phyloP scores from a whole-genome alignment of 106 monocot genomes.

The Allium fistulosum region DNA sequence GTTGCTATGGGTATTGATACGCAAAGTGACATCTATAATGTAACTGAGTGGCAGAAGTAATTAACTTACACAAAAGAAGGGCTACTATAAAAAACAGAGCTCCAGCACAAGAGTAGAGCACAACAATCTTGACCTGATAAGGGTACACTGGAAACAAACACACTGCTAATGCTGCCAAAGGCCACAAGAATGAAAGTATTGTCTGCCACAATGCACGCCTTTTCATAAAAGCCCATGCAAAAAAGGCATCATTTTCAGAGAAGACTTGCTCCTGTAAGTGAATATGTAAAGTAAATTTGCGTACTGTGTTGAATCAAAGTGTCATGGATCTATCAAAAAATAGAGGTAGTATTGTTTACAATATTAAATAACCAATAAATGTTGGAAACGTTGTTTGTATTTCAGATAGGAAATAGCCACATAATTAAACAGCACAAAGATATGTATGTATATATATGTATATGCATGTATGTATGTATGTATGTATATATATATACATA shows the following conservation, averaged over 20 bases:
- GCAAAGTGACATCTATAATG: no score
- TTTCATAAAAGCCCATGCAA: conserved; percentile 98
- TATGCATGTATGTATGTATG: no score
- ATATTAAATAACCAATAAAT: no score
- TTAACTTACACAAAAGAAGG: conserved; percentile 66
- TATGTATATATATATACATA: no score
- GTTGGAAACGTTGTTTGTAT: no score
- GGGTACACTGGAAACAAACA: conserved; percentile 98
- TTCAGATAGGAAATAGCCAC: no score
- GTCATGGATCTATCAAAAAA: no score
- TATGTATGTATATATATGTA: no score
- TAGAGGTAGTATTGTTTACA: no score
- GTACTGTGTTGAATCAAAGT: neutral
- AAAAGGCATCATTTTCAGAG: conserved; percentile 89
- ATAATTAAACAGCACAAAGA: no score
- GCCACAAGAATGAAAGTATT: conserved; percentile 96
- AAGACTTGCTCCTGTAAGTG: conserved; percentile 80
- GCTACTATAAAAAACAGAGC: conserved; percentile 70
- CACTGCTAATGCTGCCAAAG: conserved; percentile 79
- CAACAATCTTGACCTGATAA: conserved; percentile 95
- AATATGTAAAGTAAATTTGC: neutral
- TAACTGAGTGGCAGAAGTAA: no score
- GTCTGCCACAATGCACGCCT: conserved; percentile 82
- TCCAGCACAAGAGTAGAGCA: conserved; percentile 93
- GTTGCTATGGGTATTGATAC: no score